Evolutionary conservation across 352 stramenopile genomes (phyloP), one percentile per base, ranked within the genome.

Genomic region (Saprolegnia parasitica): DNA sequence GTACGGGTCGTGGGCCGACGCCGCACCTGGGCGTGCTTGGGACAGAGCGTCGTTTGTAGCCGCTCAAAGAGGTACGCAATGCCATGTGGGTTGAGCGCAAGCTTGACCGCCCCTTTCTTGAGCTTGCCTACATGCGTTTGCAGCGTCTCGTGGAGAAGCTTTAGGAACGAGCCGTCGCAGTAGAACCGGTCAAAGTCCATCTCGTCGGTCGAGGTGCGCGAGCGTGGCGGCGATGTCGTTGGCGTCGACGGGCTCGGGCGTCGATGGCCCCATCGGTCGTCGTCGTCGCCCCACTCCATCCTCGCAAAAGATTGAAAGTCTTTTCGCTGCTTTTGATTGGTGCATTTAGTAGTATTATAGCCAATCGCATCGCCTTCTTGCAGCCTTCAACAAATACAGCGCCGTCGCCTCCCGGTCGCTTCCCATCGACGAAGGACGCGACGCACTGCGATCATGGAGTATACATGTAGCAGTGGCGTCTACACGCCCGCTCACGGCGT

Each of bases 31-130:
- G 55, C 86, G 4, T 79, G 79, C 65, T 87, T 90, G 0, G 87
- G 85, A 52, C 89, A 83, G 0, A 95, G 75, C 15, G 81, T 81
- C 56, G 91, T 81, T 46, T 90, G 83, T 15, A 95, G 74, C 20
- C 87, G 83, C 24, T 80, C 77, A 23, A 82, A 84, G 29, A 91
- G 60, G 46, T 83, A 83, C 40, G 84, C 83, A 65, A 95, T 81
- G 71, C 91, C 85, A 42, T 78, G 65, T 16, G 82, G 75, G 58
- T 80, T 86, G 16, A 95, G 73, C 37, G 89, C 83, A 18, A 95
- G 73, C 50, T 70, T 70, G 46, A 70, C 63, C 52, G 87, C 85
- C n/a, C 78, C 74, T 21, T 81, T 57, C 5, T 76, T 55, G n/a
- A 93, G 73, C 0, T 73, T 62, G 29, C 77, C 55, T 23, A 81